Evolutionary conservation across 148 eudicot genomes (phyloP), one percentile per base, ranked within the genome.

Genomic region (Fallopia convolvulus): DNA sequence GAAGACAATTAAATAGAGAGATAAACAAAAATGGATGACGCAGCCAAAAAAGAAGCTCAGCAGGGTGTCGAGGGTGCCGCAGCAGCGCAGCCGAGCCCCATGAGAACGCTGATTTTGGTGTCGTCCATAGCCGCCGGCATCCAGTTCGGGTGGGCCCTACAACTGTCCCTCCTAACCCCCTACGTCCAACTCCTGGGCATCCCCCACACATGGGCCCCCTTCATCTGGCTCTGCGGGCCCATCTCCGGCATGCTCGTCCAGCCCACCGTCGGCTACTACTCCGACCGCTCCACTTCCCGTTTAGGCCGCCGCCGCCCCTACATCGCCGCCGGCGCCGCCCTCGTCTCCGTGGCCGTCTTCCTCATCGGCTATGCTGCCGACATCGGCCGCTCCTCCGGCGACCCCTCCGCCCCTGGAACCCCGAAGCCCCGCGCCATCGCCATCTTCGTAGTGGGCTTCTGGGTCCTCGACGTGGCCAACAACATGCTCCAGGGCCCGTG

Each of bases 401-500:
- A 87, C 68, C 52, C 52, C 15, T 70, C 80, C 0, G 14, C 50
- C 14, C 52, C 42, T 0, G 36, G 39, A n/a, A 39, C 30, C 21
- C 72, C 83, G 4, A 87, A 87, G 44, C 88, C 88, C 0, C 76
- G 88, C 0, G 88, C 90, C 58, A 82, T 87, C 32, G 77, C 83
- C 20, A 78, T 87, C 2, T 87, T 87, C 65, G 90, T 87, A 7
- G 66, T 85, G 12, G 90, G 90, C 9, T 87, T 87, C 20, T 87
- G 90, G 90, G 83, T 87, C 76, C 85, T 87, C 12, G 90, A 87
- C 77, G 86, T 85, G 14, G 84, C 90, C 18, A 87, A 87, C 83
- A 87, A 87, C 82, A 87, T 82, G 76, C 77, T 87, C 7, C 90
- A 87, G 49, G 90, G 90, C 0, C 90, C 90, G 17, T 85, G 88